phyloP scores from a whole-genome alignment of 164 flowering plant genomes.

The Vitis rotundifolia region DNA sequence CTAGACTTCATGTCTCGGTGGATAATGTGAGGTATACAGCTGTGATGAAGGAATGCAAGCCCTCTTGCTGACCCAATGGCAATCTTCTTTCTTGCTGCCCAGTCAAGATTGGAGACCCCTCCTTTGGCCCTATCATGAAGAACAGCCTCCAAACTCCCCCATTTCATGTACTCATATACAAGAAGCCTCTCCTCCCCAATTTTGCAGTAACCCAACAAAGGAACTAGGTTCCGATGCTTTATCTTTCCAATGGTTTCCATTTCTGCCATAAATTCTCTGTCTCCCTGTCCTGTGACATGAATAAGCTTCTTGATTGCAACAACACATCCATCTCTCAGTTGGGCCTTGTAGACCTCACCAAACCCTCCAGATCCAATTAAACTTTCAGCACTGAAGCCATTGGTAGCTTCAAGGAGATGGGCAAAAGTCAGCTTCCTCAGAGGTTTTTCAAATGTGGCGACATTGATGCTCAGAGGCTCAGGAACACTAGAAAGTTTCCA shows the following conservation, averaged over 20 bases:
- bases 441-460: constrained; percentile 92
- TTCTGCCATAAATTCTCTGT: constrained; percentile 81
- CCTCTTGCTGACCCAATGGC: constrained; percentile 91
- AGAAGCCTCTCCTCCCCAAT: constrained; percentile 79
- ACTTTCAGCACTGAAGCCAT: constrained; percentile 79
- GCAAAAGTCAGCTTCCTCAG: constrained; percentile 83
- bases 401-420: constrained; percentile 84
- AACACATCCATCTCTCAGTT: constrained; percentile 64
- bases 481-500: constrained; percentile 82
- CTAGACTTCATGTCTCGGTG: constrained; percentile 88
- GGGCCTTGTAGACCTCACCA: constrained; percentile 92
- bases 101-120: constrained; percentile 43
- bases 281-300: constrained; percentile 78
- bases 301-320: constrained; percentile 92
- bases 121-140: constrained; percentile 63
- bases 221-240: constrained; percentile 80
- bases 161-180: constrained; percentile 86
- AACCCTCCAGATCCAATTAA: constrained; percentile 86
- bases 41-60: constrained; percentile 93
- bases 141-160: constrained; percentile 81
- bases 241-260: constrained; percentile 90
- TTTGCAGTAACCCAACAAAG: constrained; percentile 77
- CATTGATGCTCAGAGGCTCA: constrained; percentile 86
- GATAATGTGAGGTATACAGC: constrained; percentile 90
- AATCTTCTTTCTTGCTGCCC: constrained; percentile 77